These are phyloP conservation scores for Xylaria curta DNA, from an alignment of 495 filamentous ascomycete genomes.

Conservation along the genomic window DNA sequence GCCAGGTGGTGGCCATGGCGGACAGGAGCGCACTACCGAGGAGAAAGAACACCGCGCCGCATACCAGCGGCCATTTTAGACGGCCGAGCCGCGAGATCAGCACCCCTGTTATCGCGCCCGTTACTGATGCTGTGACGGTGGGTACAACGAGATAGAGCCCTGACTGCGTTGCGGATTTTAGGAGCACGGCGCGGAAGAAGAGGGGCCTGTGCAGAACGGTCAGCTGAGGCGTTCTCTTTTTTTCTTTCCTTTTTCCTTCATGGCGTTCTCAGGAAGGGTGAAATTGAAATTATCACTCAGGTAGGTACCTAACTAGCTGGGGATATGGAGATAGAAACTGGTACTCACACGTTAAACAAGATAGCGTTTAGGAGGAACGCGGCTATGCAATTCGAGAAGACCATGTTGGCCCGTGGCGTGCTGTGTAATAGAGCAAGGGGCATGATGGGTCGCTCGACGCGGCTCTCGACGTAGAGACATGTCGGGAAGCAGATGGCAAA, in stretches of 20 bases:
- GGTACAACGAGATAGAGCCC: constrained; percentile 72
- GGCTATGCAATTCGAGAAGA: constrained; percentile 73
- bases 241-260: not conserved
- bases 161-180: constrained; percentile 72
- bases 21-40: constrained; percentile 60
- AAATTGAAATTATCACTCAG: not conserved
- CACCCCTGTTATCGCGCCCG: constrained; percentile 70
- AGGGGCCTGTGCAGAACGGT: constrained; percentile 56
- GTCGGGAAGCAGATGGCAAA: constrained; percentile 61
- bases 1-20: constrained; percentile 58
- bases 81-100: constrained; percentile 70
- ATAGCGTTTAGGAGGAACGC: constrained; percentile 69
- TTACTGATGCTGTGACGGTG: constrained; percentile 61
- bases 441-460: constrained; percentile 71
- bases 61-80: constrained; percentile 66
- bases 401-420: constrained; percentile 67
- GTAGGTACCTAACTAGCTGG: not conserved
- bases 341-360: constrained; percentile 70
- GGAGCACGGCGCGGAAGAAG: constrained; percentile 81
- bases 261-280: too few relatives aligned
- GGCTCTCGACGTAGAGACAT: constrained; percentile 68
- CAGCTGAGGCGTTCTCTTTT: constrained; percentile 16
- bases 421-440: constrained; percentile 67
- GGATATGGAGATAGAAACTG: not conserved
- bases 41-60: constrained; percentile 62